Conservation (phyloP, 208 protist genomes). For the Tritrichomonas foetus region DNA sequence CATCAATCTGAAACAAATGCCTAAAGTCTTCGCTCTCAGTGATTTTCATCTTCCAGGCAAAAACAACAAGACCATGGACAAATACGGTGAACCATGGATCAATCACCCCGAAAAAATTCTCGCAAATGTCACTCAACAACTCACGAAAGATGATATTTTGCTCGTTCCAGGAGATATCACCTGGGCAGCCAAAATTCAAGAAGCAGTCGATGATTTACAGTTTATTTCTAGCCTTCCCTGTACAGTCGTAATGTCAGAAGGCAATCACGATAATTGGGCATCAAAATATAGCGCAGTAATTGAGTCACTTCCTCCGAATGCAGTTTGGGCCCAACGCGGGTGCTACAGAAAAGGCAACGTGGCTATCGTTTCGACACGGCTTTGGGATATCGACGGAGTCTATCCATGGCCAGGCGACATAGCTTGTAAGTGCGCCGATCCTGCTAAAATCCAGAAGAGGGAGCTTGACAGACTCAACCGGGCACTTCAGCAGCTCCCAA, state of each 20-base stretch:
- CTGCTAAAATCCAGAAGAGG: neutral
- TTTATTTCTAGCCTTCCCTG: neutral
- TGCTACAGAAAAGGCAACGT: neutral
- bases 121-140: neutral
- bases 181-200: neutral
- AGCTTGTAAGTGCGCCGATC: neutral
- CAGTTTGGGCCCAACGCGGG: neutral
- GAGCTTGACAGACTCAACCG: neutral
- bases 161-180: neutral
- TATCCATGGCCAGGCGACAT: neutral
- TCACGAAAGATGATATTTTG: neutral
- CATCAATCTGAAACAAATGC: too few species aligned
- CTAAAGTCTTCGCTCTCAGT: neutral
- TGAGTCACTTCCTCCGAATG: neutral
- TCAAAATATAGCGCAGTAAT: neutral
- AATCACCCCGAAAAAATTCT: neutral
- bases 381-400: neutral
- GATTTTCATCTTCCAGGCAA: neutral
- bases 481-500: neutral
- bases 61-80: neutral
- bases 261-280: constrained; percentile 35
- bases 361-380: neutral
- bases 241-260: neutral
- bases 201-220: neutral
- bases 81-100: neutral